Base-by-base conservation (phyloP, 1,284 basidiomycete genomes). In the Ustilago bromivora region DNA sequence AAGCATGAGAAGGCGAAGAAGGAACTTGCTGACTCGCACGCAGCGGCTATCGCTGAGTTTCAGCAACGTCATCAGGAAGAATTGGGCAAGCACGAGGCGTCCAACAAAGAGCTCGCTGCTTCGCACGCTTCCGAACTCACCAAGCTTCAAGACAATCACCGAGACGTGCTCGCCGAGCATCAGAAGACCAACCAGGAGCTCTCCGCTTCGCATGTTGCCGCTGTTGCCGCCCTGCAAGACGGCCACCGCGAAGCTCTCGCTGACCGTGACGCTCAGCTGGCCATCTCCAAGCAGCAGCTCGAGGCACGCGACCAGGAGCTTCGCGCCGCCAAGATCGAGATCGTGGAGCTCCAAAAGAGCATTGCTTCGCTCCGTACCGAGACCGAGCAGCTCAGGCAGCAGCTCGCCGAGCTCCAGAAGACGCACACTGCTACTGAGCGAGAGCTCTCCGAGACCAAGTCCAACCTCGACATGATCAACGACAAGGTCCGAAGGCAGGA, bases 401-500 rank as follows among this genome's bases (percentile, higher is more conserved):
- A 66, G 66, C 57, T 64, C 5, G 56, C 57, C 11, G 63, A 72
- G 43, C 59, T 69, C 28, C 61, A 72, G 35, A 66, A 66, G 61
- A 61, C 66, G 4, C 75, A 70, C 23, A 58, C 55, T 10, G 49
- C 70, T 52, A 46, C 66, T 12, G 65, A 77, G 46, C 58, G 59
- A 28, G 70, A 77, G 57, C 67, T 77, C n/a, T 61, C 59, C 8
- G 70, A 77, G 59, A 66, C 66, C 51, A 65, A 63, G 57, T 76
- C 66, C 10, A 66, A 49, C 40, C 74, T 76, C 47, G 66, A 61
- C 38, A 65, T 71, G 74, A 66, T 69, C 51, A 68, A 71, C 46
- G 74, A 76, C 46, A 71, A 76, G 74, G 66, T 71, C 17, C 74
- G 66, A 62, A 63, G 74, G 56, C 74, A 76, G 52, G 74, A 76